Conservation (phyloP, 495 filamentous ascomycete genomes). For the Chaetomidium leptoderma region DNA sequence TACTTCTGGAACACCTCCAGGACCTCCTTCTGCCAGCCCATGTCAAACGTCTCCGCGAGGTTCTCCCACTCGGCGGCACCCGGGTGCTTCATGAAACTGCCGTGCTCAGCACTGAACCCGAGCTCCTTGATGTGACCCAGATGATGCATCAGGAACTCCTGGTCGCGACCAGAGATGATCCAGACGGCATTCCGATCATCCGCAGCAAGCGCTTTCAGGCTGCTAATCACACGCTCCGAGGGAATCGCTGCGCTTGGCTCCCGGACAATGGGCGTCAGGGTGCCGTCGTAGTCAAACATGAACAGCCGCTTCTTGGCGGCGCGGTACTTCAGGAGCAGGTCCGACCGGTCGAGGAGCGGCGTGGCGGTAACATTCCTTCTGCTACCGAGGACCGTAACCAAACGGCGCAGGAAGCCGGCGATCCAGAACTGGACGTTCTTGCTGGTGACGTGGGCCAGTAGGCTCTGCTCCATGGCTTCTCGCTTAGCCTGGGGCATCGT, state of each 20-base stretch:
- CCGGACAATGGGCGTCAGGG: constrained; percentile 90
- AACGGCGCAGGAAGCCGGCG: constrained; percentile 63
- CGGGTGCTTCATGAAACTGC: constrained; percentile 84
- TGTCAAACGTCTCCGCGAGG: constrained; percentile 72
- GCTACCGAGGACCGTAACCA: constrained; percentile 73
- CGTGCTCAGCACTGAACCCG: constrained; percentile 91
- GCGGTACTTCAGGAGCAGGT: constrained; percentile 66
- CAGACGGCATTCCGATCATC: constrained; percentile 85
- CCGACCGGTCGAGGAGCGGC: constrained; percentile 68
- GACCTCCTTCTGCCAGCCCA: constrained; percentile 83
- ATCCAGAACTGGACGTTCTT: constrained; percentile 84
- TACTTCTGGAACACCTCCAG: constrained; percentile 76
- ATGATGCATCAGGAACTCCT: constrained; percentile 79
- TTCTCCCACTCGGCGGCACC: constrained; percentile 74
- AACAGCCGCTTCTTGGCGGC: constrained; percentile 71
- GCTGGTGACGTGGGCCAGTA: constrained; percentile 78
- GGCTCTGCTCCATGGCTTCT: constrained; percentile 51
- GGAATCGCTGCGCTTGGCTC: constrained; percentile 85
- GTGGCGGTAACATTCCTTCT: constrained; percentile 71
- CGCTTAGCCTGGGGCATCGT: constrained; percentile 63
- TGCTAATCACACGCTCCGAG: constrained; percentile 72
- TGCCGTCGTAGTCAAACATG: constrained; percentile 99
- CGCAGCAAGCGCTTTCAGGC: constrained; percentile 70
- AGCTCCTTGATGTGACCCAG: constrained; percentile 79
- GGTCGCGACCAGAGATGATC: constrained; percentile 94